Conservation (phyloP, 2,329 filamentous ascomycete species). For the Podosphaera aphanis region DNA sequence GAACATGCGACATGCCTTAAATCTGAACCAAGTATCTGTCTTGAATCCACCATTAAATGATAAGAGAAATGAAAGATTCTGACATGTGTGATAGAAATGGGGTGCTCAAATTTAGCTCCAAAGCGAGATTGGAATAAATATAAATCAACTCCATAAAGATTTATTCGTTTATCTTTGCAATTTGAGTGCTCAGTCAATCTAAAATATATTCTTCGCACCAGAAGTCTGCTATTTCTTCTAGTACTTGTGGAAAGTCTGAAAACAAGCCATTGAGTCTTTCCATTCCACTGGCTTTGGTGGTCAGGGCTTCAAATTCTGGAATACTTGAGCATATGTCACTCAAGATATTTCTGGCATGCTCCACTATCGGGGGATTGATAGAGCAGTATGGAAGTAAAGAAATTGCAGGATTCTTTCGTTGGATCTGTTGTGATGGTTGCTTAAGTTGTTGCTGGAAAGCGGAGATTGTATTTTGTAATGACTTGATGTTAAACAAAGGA, state of each 20-base stretch:
- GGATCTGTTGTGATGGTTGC: constrained; percentile 1
- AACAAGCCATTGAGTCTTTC: constrained; percentile 9
- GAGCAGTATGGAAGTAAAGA: constrained; percentile 14
- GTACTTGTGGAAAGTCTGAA: constrained; percentile 5
- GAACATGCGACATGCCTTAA: too few species aligned
- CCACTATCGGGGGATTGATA: constrained; percentile 10
- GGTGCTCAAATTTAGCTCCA: too few species aligned
- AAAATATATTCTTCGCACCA: constrained; percentile 13
- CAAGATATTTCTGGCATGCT: constrained; percentile 15
- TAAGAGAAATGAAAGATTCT: too few species aligned
- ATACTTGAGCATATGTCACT: constrained; percentile 14
- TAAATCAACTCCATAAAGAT: too few species aligned
- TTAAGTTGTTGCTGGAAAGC: constrained; percentile 12
- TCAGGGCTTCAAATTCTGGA: constrained; percentile 9
- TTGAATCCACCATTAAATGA: too few species aligned
- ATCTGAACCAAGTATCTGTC: too few species aligned
- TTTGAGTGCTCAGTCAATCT: constrained; percentile 3
- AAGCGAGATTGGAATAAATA: too few species aligned
- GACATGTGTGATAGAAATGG: too few species aligned
- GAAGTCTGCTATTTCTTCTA: constrained; percentile 13
- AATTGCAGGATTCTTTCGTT: constrained; percentile 4
- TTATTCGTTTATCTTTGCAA: too few species aligned
- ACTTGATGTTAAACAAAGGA: constrained; percentile 8
- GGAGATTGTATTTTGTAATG: constrained; percentile 9
- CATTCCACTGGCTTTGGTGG: constrained; percentile 10